phyloP scores from a whole-genome alignment of 345 rosid species.

The Brassica cretica region DNA sequence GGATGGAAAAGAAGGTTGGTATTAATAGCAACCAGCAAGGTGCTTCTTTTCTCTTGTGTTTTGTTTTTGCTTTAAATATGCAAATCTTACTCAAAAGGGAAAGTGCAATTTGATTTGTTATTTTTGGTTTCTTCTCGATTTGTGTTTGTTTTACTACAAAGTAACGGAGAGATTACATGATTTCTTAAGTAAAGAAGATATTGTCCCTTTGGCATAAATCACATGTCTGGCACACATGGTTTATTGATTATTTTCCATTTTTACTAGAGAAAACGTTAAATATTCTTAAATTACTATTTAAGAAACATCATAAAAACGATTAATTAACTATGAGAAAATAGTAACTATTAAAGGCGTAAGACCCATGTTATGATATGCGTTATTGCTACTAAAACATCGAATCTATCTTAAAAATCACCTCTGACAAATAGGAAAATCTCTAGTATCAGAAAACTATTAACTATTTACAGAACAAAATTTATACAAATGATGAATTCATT shows the following conservation, averaged over 20 bases:
- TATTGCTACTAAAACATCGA: background rate
- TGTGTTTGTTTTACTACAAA: background rate
- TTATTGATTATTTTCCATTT: slow-evolving; percentile 6
- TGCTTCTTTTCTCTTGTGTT: background rate
- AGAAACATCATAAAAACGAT: background rate
- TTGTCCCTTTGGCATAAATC: slow-evolving; percentile 20
- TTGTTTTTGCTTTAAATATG: background rate
- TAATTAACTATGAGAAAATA: background rate
- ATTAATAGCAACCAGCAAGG: slow-evolving; percentile 11
- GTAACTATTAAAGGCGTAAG: background rate
- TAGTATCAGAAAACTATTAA: background rate
- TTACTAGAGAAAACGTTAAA: background rate
- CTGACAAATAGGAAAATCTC: background rate
- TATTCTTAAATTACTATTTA: background rate
- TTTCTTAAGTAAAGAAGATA: background rate
- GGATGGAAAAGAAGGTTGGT: background rate
- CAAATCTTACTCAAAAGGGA: background rate
- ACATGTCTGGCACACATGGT: slow-evolving; percentile 17
- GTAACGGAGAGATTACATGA: background rate
- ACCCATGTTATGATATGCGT: background rate
- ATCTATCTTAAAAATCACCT: background rate
- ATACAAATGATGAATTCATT: background rate
- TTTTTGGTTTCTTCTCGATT: background rate
- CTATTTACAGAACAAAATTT: background rate
- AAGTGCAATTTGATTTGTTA: background rate